phyloP scores from a whole-genome alignment of 2,329 filamentous ascomycete genomes.

The Trichoderma cornu-damae region DNA sequence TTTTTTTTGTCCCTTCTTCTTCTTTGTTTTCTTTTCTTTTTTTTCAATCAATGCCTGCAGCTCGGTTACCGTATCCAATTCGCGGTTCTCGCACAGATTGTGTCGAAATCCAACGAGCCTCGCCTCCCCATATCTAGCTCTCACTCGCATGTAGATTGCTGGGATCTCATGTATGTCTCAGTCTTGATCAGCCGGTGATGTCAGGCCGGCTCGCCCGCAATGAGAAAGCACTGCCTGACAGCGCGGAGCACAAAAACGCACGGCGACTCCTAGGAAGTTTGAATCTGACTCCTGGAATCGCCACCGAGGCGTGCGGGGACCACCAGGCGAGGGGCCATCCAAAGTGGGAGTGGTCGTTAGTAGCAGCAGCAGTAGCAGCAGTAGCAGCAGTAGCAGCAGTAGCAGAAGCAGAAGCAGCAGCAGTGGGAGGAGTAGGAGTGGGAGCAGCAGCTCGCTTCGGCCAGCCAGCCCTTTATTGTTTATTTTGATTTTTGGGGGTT shows the following conservation, averaged over 20 bases:
- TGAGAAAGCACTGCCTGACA: background rate
- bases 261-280: background rate
- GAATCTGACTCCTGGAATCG: background rate
- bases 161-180: background rate
- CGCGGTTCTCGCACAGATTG: background rate
- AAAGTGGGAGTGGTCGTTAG: too few relatives aligned
- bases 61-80: background rate
- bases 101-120: background rate
- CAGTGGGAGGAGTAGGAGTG: too few relatives aligned
- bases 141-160: too few relatives aligned
- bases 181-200: background rate
- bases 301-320: slow-evolving; percentile 10
- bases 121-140: background rate
- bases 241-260: background rate
- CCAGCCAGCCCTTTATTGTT: too few relatives aligned
- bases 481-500: slow-evolving; percentile 10
- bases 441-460: slow-evolving; percentile 6
- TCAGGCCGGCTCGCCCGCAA: background rate
- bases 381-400: too few relatives aligned
- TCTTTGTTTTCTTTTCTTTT: too few relatives aligned
- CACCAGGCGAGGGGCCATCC: background rate
- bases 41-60: too few relatives aligned
- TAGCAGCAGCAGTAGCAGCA: too few relatives aligned
- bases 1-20: background rate
- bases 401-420: too few relatives aligned